A percentile compares a stretch with the other conserved stretches of the same genome.
Conservation (phyloP, 371 early-diverging fungal genomes). For the Choanephora cucurbitarum region DNA sequence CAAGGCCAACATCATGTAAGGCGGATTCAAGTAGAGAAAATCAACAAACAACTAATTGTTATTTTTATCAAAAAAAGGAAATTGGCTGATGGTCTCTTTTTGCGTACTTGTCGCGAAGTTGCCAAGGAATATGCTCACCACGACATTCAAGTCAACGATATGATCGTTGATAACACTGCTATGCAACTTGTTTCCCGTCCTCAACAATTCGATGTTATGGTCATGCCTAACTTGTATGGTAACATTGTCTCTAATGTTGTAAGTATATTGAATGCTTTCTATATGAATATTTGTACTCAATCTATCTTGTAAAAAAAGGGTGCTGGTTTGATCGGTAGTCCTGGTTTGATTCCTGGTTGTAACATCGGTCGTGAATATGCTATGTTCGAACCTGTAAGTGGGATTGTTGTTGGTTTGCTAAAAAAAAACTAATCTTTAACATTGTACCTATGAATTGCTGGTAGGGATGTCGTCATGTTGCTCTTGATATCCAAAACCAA, state of each 20-base stretch:
- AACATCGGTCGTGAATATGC: slow-evolving; percentile 96
- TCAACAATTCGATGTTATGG: slow-evolving; percentile 97
- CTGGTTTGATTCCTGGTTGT: slow-evolving; percentile 93
- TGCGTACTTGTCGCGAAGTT: slow-evolving; percentile 90
- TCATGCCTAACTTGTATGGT: slow-evolving; percentile 98
- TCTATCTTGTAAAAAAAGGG: slow-evolving; percentile 40
- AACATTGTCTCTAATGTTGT: slow-evolving; percentile 92
- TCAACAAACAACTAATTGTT: neutral
- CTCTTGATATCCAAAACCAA: slow-evolving; percentile 88
- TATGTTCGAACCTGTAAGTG: slow-evolving; percentile 87
- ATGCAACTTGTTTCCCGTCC: slow-evolving; percentile 98
- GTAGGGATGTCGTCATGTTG: slow-evolving; percentile 93
- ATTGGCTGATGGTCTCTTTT: slow-evolving; percentile 96
- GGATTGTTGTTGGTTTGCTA: neutral
- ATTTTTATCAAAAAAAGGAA: slow-evolving; percentile 59
- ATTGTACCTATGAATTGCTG: no score
- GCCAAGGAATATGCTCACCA: slow-evolving; percentile 86
- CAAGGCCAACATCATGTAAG: slow-evolving; percentile 98
- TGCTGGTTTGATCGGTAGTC: slow-evolving; percentile 94
- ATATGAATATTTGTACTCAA: neutral
- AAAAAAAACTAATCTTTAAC: neutral
- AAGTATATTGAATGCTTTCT: slow-evolving; percentile 10
- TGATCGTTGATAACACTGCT: slow-evolving; percentile 98
- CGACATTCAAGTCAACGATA: slow-evolving; percentile 91
- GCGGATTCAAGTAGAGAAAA: neutral